phyloP scores from a whole-genome alignment of 2,329 filamentous ascomycete genomes.

The Coniochaeta prunicola region DNA sequence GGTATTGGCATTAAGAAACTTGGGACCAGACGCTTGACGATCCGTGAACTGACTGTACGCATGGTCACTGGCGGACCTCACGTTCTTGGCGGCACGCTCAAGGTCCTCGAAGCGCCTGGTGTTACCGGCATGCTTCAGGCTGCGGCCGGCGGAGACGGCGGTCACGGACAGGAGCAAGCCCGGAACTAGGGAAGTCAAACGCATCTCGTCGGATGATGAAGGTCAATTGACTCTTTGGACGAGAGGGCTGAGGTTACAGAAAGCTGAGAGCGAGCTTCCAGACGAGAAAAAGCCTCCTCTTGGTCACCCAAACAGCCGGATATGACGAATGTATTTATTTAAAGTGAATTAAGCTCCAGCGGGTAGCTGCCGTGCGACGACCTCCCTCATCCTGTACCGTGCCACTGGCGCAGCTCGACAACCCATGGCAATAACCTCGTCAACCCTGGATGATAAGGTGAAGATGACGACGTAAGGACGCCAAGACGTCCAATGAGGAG shows the following conservation, averaged over 20 bases:
- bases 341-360: background rate
- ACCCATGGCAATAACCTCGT: background rate
- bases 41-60: background rate
- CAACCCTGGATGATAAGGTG: background rate
- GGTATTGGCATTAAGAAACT: slow-evolving; percentile 12
- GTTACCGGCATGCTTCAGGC: slow-evolving; percentile 1
- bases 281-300: background rate
- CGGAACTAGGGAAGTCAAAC: background rate
- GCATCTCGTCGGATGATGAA: background rate
- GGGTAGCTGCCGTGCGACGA: background rate
- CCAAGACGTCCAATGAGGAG: background rate
- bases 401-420: background rate
- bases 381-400: background rate
- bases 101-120: background rate
- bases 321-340: background rate
- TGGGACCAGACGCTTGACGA: background rate
- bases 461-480: background rate
- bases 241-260: background rate
- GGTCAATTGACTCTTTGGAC: background rate
- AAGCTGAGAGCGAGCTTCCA: background rate
- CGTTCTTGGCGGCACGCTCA: background rate
- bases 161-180: background rate
- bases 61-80: background rate
- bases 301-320: background rate
- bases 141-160: background rate